A percentile compares a stretch with the other conserved stretches of the same genome.
These are phyloP conservation scores for Colletotrichum theobromicola DNA, from an alignment of 2,329 filamentous ascomycete species.

Conservation along the genomic window DNA sequence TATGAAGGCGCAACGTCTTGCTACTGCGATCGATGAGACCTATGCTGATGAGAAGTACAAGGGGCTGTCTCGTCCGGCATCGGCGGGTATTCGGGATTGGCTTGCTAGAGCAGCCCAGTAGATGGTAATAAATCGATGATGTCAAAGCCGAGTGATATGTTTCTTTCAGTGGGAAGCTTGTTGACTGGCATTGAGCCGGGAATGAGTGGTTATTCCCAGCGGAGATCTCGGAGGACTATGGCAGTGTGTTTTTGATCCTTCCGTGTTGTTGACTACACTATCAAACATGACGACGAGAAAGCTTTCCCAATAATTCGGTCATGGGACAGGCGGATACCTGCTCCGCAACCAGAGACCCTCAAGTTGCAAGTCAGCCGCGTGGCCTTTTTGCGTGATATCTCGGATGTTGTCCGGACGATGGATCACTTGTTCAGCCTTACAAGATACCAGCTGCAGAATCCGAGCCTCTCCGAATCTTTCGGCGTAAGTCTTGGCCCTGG, in stretches of 20 bases:
- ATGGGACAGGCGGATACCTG: background rate
- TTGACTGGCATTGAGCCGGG: background rate
- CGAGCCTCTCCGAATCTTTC: background rate
- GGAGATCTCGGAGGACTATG: background rate
- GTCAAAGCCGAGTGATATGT: background rate
- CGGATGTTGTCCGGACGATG: background rate
- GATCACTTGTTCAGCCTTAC: background rate
- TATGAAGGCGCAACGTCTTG: slow-evolving; percentile 29
- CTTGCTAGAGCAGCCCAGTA: slow-evolving; percentile 12
- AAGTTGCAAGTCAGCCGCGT: background rate
- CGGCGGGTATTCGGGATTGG: slow-evolving; percentile 32
- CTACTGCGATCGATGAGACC: slow-evolving; percentile 27
- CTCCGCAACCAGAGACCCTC: background rate
- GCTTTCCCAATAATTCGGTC: rapidly evolving
- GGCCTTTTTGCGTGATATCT: background rate
- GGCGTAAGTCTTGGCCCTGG: background rate
- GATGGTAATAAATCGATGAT: background rate
- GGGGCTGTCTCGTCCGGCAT: slow-evolving; percentile 27
- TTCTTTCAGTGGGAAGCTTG: background rate
- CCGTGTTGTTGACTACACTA: background rate
- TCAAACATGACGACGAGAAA: background rate
- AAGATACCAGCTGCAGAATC: background rate
- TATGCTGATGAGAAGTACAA: slow-evolving; percentile 31
- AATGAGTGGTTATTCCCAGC: background rate
- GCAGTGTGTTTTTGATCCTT: background rate